A percentile compares a stretch with the other conserved stretches of the same genome.
Evolutionary conservation across 345 rosid genomes (phyloP).

Genomic region (Streptanthus diversifolius): DNA sequence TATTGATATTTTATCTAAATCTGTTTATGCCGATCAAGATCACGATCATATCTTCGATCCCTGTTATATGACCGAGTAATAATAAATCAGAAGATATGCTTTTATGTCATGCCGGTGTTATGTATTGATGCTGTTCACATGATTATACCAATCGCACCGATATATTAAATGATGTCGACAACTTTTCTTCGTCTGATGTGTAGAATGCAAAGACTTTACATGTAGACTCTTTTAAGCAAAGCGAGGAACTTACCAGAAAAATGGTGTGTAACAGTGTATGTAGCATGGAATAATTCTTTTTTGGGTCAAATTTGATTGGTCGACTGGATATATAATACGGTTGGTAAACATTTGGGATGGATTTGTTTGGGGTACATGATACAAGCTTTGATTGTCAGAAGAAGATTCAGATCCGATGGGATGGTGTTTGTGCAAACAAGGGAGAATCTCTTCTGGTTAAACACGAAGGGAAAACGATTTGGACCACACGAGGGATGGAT

Average conservation of each 20-base stretch:
- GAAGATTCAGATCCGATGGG: no score
- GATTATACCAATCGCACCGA: slow-evolving; percentile 1
- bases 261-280: not conserved
- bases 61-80: not conserved
- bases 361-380: no score
- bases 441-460: no score
- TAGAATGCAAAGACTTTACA: slow-evolving; percentile 2
- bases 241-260: not conserved
- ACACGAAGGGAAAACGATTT: no score
- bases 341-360: no score
- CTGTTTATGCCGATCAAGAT: slow-evolving; percentile 2
- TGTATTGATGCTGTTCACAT: slow-evolving; percentile 19
- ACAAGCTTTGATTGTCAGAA: no score
- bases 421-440: no score
- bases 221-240: slow-evolving; percentile 3
- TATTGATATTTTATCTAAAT: not conserved
- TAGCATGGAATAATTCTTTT: not conserved
- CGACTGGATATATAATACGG: no score
- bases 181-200: not conserved
- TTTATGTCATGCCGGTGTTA: not conserved
- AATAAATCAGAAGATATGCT: not conserved
- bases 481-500: no score
- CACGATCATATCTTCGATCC: not conserved
- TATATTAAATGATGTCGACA: not conserved
- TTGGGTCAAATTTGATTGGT: no score